Conservation (phyloP, 2,329 filamentous ascomycete genomes). For the Alternaria ethzedia region DNA sequence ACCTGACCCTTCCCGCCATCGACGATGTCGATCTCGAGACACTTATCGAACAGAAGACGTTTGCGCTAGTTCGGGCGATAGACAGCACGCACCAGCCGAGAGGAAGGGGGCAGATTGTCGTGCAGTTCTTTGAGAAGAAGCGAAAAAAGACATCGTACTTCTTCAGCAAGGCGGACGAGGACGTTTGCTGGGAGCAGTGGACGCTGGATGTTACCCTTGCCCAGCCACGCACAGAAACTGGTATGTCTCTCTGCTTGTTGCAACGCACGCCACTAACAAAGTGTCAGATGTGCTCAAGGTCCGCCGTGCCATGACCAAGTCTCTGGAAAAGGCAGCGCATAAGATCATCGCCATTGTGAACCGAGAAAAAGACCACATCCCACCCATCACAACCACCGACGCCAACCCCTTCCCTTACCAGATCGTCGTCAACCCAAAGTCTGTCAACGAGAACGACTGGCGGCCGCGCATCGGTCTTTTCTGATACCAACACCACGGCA, state of each 20-base stretch:
- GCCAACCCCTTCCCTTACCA: constrained; percentile 95
- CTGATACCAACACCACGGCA: constrained; percentile 13
- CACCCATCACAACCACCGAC: constrained; percentile 90
- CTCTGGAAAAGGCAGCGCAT: constrained; percentile 82
- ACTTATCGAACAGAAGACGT: constrained; percentile 86
- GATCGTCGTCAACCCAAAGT: constrained; percentile 84
- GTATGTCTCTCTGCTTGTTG: constrained; percentile 57
- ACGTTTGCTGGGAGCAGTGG: constrained; percentile 98
- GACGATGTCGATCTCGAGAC: constrained; percentile 91
- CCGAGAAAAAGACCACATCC: constrained; percentile 91
- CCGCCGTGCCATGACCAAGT: constrained; percentile 87
- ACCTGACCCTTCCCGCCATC: constrained; percentile 87
- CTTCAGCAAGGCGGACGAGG: constrained; percentile 81
- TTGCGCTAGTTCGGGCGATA: constrained; percentile 76
- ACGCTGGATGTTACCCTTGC: constrained; percentile 91
- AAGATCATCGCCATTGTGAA: constrained; percentile 91
- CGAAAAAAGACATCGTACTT: constrained; percentile 73
- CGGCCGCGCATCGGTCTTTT: constrained; percentile 72
- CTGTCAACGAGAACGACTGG: constrained; percentile 69
- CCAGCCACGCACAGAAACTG: constrained; percentile 84
- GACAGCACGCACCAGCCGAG: constrained; percentile 64
- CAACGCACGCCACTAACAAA: constrained; percentile 5
- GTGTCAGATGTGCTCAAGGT: constrained; percentile 84
- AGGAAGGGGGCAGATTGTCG: constrained; percentile 77
- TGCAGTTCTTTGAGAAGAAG: constrained; percentile 95